Evolutionary conservation across 805 yeast species (phyloP).

Genomic region (Ogataea glucozyma): DNA sequence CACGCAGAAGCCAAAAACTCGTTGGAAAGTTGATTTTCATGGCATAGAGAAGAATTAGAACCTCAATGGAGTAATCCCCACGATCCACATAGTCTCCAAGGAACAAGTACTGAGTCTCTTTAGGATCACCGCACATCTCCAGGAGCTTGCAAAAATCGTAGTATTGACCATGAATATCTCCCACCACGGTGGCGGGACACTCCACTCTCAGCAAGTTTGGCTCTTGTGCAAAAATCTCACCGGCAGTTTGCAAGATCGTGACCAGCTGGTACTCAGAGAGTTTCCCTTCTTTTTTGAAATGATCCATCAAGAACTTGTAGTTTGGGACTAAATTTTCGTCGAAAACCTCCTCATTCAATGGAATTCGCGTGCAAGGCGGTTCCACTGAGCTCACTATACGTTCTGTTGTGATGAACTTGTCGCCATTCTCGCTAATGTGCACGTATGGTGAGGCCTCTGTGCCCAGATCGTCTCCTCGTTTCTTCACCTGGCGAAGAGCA

Average conservation of each 20-base stretch:
- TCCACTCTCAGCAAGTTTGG: constrained; percentile 79
- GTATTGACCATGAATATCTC: constrained; percentile 97
- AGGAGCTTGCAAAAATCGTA: constrained; percentile 86
- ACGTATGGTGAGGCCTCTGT: constrained; percentile 41
- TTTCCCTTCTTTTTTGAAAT: constrained; percentile 80
- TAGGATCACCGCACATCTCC: constrained; percentile 91
- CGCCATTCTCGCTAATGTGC: constrained; percentile 59
- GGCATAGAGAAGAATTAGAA: constrained; percentile 72
- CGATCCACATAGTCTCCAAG: constrained; percentile 96
- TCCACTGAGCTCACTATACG: constrained; percentile 56
- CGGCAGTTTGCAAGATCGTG: constrained; percentile 63
- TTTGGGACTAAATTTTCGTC: constrained; percentile 63
- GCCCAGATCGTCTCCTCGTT: constrained; percentile 33
- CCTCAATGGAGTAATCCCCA: constrained; percentile 89
- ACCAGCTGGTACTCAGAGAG: constrained; percentile 69
- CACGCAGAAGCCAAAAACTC: constrained; percentile 79
- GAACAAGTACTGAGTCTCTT: constrained; percentile 71
- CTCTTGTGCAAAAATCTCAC: constrained; percentile 61
- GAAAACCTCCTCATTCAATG: constrained; percentile 71
- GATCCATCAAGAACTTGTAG: constrained; percentile 67
- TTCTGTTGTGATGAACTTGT: constrained; percentile 52
- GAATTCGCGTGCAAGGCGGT: constrained; percentile 64
- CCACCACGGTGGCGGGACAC: constrained; percentile 94
- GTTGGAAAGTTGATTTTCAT: constrained; percentile 75
- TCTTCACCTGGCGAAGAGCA: constrained; percentile 62